Evolutionary conservation across 73 alveolate genomes (phyloP).

Genomic region (Effrenium voratum): DNA sequence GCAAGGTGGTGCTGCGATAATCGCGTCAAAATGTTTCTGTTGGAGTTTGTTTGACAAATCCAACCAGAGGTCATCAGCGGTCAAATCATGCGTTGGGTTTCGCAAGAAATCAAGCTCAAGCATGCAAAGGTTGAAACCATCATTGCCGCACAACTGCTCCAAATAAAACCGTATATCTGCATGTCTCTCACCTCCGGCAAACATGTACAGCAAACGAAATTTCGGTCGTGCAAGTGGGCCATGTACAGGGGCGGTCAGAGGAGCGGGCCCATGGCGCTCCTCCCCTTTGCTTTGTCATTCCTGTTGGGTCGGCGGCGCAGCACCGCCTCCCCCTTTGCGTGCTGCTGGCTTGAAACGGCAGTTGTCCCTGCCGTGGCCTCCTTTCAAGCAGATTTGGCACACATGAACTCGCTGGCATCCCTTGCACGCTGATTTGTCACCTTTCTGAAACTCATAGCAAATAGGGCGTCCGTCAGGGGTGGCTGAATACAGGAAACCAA

Average conservation of each 20-base stretch:
- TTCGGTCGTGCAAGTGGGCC: too few relatives aligned
- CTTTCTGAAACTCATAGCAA: background rate
- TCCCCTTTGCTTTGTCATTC: too few relatives aligned
- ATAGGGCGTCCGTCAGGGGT: background rate
- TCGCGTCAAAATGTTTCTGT: background rate
- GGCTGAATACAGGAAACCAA: background rate
- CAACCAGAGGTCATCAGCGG: background rate
- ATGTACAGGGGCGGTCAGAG: too few relatives aligned
- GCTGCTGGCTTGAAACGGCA: background rate
- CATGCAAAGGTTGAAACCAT: background rate
- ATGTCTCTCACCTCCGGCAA: background rate
- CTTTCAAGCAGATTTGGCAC: background rate
- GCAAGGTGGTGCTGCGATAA: constrained; percentile 13
- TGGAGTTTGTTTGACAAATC: background rate
- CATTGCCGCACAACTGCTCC: background rate
- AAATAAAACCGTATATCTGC: background rate
- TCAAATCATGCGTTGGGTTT: background rate
- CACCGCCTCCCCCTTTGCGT: too few relatives aligned
- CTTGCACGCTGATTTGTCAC: background rate
- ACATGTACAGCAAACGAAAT: background rate
- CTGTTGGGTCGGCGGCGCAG: too few relatives aligned
- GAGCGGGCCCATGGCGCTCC: too few relatives aligned
- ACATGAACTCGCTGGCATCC: background rate
- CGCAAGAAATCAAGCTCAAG: background rate
- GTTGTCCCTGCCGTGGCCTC: background rate